Base-by-base conservation (phyloP, 192 early-diverging fungal species). In the Chytriomyces hyalinus region DNA sequence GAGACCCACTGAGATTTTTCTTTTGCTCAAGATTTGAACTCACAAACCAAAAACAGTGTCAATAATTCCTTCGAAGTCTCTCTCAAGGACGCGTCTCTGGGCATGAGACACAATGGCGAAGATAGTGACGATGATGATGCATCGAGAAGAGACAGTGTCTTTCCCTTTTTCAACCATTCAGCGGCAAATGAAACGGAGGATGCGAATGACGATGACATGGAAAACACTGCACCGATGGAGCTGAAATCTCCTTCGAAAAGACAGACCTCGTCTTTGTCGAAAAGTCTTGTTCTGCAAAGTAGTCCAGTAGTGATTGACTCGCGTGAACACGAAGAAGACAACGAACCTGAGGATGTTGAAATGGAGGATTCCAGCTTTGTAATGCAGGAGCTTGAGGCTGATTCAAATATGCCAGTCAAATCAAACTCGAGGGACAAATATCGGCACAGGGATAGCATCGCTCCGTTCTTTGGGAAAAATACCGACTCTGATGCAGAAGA, bases 21-120 rank as follows among this genome's bases (percentile, higher is more conserved):
- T 26, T 65, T 43, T 15, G 20, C 24, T 13, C 63, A 1, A 1
- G 15, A 65, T 65, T 65, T 13, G 0, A 15, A 28, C 36, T 65
- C 22, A 20, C 63, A 20, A 13, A 28, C 22, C 22, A 65, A 20
- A 65, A 28, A 43, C 69, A 67, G 64, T 13, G 44, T 48, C 44
- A 50, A 63, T 11, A 76, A 44, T 10, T 70, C 67, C 76, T 78
- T 78, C 49, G 76, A 78, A 15, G 76, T 78, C 3, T 17, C 51
- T 47, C 17, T 78, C 36, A 68, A 78, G 61, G 76, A 67, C 28
- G 36, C 61, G 28, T 45, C 60, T 6, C 66, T 50, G 11, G n/a
- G 24, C 3, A 15, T 28, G n/a, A 9, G 43, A 44, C 46, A 48
- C 5, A 8, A 36, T 61, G 49, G 8, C n/a, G 76, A 24, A 0